These are phyloP conservation scores for Starmerella apis DNA, from an alignment of 805 yeast species.

Conservation along the genomic window DNA sequence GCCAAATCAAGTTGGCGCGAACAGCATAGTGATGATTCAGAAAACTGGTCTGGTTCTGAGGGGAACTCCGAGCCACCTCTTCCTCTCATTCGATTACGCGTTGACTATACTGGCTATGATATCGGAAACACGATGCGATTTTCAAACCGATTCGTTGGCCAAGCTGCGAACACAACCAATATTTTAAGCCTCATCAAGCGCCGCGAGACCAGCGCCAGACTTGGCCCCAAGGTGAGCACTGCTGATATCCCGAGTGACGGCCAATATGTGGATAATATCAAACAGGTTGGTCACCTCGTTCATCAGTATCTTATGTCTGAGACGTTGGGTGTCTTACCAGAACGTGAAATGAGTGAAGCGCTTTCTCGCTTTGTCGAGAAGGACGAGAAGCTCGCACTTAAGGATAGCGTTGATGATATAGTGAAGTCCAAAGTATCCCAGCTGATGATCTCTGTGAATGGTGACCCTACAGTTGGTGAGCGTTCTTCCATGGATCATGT, in stretches of 20 bases:
- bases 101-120: constrained; percentile 81
- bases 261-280: not conserved
- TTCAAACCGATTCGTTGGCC: constrained; percentile 80
- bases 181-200: constrained; percentile 58
- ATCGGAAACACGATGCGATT: constrained; percentile 85
- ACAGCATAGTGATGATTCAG: constrained; percentile 23
- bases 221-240: constrained; percentile 6
- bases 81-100: constrained; percentile 72
- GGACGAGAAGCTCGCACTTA: constrained; percentile 67
- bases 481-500: not conserved
- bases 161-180: constrained; percentile 83
- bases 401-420: constrained; percentile 33
- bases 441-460: constrained; percentile 6
- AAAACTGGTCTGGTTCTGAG: too few species aligned
- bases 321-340: constrained; percentile 60
- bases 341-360: constrained; percentile 62
- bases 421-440: constrained; percentile 25
- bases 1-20: constrained; percentile 45
- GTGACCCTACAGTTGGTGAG: not conserved
- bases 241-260: constrained; percentile 4
- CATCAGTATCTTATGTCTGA: constrained; percentile 52
- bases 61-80: constrained; percentile 48
- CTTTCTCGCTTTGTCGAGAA: constrained; percentile 63
- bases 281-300: constrained; percentile 38
- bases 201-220: constrained; percentile 21